A percentile compares a stretch with the other conserved stretches of the same genome.
These are phyloP conservation scores for Talaromyces verruculosus DNA, from an alignment of 2,329 filamentous ascomycete genomes.

Conservation along the genomic window DNA sequence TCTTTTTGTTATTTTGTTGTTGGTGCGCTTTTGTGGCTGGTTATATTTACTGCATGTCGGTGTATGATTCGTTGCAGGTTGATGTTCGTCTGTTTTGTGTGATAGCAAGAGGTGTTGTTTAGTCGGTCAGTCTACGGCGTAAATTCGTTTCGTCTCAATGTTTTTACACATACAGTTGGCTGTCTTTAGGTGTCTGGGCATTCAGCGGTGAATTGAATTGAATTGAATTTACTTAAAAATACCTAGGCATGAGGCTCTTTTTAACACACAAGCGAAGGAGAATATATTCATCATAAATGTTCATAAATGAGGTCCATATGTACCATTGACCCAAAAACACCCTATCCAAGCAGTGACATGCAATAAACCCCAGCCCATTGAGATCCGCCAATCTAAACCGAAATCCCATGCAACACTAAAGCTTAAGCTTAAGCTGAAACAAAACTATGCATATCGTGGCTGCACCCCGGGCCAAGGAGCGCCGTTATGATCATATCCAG, in stretches of 20 bases:
- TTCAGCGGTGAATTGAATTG: constrained; percentile 1
- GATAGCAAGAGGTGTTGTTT: constrained; percentile 1
- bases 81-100: neutral
- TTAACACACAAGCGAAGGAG: no score
- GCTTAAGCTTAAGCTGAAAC: no score
- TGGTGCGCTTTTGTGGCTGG: neutral
- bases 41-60: neutral
- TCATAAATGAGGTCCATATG: neutral
- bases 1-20: neutral
- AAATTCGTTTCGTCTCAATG: neutral
- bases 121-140: constrained; percentile 5
- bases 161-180: neutral
- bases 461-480: constrained; percentile 5
- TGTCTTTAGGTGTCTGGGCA: neutral
- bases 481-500: constrained; percentile 10
- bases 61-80: constrained; percentile 9
- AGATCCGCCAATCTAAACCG: neutral
- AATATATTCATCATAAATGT: neutral
- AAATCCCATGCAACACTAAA: neutral
- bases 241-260: no score
- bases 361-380: neutral
- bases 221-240: neutral
- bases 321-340: neutral
- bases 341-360: neutral
- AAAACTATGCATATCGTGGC: constrained; percentile 19